Percentiles rank a stretch among this genome's conserved stretches.
phyloP scores from a whole-genome alignment of 768 basidiomycete genomes.

The Psilocybe tampanensis region DNA sequence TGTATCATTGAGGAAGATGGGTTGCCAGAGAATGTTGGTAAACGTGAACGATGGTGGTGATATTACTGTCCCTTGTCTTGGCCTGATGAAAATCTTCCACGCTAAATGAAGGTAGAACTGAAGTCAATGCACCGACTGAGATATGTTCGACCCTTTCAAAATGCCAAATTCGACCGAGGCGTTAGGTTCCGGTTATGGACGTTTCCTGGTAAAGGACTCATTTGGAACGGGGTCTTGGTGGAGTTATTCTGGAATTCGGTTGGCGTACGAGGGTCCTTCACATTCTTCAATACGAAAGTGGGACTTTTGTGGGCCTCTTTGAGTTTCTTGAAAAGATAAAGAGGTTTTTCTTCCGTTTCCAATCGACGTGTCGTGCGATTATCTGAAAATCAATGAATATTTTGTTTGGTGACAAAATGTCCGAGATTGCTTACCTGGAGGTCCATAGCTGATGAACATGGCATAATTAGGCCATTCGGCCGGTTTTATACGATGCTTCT shows the following conservation, averaged over 20 bases:
- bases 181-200: neutral
- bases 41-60: too few relatives aligned
- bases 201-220: neutral
- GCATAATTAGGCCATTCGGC: slow-evolving; percentile 99
- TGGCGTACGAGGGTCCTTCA: slow-evolving; percentile 92
- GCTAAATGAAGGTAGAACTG: too few relatives aligned
- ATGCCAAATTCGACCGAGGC: neutral
- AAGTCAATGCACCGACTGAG: neutral
- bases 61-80: too few relatives aligned
- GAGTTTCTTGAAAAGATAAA: slow-evolving; percentile 94
- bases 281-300: slow-evolving; percentile 96
- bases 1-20: too few relatives aligned
- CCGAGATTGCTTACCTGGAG: slow-evolving; percentile 60
- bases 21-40: too few relatives aligned
- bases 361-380: slow-evolving; percentile 90
- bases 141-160: neutral
- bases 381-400: slow-evolving; percentile 34
- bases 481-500: slow-evolving; percentile 96
- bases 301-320: slow-evolving; percentile 97
- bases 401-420: neutral
- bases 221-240: neutral
- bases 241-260: slow-evolving; percentile 52
- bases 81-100: too few relatives aligned
- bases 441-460: slow-evolving; percentile 98
- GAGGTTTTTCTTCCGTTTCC: slow-evolving; percentile 91